Conservation (phyloP, 192 early-diverging fungal species). For the Borealophlyctis nickersoniae region DNA sequence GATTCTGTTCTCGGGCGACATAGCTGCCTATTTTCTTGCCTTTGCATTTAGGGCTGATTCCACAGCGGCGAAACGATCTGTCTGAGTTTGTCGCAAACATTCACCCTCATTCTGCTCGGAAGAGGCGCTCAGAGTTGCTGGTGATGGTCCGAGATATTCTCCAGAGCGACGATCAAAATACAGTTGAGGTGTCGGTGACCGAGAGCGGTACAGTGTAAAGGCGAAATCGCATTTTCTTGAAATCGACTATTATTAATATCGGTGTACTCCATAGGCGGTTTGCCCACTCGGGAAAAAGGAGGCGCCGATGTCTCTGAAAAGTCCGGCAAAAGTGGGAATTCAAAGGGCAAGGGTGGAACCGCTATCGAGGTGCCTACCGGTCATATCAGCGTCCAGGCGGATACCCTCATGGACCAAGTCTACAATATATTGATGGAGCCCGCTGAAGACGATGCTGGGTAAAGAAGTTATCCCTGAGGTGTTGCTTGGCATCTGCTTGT, state of each 20-base stretch:
- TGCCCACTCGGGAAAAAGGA: neutral
- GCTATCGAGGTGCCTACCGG: constrained; percentile 32
- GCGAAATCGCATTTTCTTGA: no score
- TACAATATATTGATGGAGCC: constrained; percentile 26
- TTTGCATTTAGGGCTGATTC: neutral
- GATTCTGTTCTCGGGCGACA: neutral
- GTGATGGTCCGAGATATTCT: constrained; percentile 32
- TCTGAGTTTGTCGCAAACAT: constrained; percentile 10
- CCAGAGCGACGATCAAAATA: constrained; percentile 36
- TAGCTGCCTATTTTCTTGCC: neutral
- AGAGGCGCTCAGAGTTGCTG: constrained; percentile 24
- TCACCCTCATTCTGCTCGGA: constrained; percentile 7
- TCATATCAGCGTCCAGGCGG: constrained; percentile 36
- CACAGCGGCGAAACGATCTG: constrained; percentile 1
- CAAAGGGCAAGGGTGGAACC: constrained; percentile 2
- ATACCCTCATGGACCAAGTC: constrained; percentile 39
- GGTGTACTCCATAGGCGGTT: constrained; percentile 6
- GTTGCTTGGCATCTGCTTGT: no score
- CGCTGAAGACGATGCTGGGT: constrained; percentile 8
- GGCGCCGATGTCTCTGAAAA: constrained; percentile 14
- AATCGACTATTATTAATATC: no score
- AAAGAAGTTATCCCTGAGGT: constrained; percentile 9
- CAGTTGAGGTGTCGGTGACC: constrained; percentile 31
- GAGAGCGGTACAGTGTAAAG: constrained; percentile 29
- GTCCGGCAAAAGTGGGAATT: constrained; percentile 1